These are phyloP conservation scores for Naganishia liquefaciens DNA, from an alignment of 1,284 basidiomycete species.

Conservation along the genomic window DNA sequence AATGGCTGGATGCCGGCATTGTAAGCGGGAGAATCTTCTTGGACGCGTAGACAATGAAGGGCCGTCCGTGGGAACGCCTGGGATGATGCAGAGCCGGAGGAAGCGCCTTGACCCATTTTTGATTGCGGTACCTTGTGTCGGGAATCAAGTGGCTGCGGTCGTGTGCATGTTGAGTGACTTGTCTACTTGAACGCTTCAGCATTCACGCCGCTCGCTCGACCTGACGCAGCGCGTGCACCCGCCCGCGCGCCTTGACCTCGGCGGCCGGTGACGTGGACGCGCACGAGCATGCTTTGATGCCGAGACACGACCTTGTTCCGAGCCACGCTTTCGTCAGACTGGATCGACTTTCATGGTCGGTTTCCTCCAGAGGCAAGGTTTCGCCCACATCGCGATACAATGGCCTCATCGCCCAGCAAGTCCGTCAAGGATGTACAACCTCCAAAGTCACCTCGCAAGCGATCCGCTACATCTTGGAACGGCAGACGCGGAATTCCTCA, in stretches of 20 bases:
- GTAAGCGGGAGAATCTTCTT: constrained; percentile 80
- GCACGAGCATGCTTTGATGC: constrained; percentile 3
- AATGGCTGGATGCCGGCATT: constrained; percentile 86
- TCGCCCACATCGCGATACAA: too few species aligned
- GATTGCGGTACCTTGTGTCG: not conserved
- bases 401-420: not conserved
- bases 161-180: constrained; percentile 17
- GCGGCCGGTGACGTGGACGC: not conserved
- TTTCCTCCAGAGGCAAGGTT: not conserved
- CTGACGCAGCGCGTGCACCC: not conserved
- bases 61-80: constrained; percentile 56
- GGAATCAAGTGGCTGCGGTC: not conserved
- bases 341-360: not conserved
- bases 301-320: constrained; percentile 14
- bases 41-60: constrained; percentile 81
- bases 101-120: constrained; percentile 51
- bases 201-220: not conserved
- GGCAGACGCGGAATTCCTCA: not conserved
- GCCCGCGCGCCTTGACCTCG: not conserved
- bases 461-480: not conserved
- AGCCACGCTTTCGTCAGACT: not conserved
- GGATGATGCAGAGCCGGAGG: constrained; percentile 43
- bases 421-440: not conserved
- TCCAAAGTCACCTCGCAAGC: not conserved
- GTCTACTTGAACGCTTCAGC: constrained; percentile 1